phyloP scores from a whole-genome alignment of 352 stramenopile species.

The Phytopythium oedochilum region DNA sequence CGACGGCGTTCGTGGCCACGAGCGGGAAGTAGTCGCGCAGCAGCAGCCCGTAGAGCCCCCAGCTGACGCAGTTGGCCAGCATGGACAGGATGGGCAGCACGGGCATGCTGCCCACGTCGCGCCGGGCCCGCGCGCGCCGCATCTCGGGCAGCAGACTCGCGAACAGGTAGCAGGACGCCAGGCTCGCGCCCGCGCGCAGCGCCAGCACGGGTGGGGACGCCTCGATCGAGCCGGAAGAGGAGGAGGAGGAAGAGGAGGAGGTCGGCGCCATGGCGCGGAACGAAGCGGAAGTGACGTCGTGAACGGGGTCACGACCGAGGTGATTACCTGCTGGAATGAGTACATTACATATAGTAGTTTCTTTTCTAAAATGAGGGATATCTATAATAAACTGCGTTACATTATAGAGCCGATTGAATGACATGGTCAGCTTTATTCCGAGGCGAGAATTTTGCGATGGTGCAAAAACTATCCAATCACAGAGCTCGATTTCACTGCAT shows the following conservation, averaged over 20 bases:
- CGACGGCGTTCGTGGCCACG: constrained; percentile 43
- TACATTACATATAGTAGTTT: too few species aligned
- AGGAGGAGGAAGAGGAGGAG: neutral
- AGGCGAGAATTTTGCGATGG: too few species aligned
- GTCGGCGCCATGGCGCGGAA: neutral
- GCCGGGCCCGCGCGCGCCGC: constrained; percentile 24
- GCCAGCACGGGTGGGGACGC: constrained; percentile 15
- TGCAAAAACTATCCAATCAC: neutral
- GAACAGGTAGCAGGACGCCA: constrained; percentile 42
- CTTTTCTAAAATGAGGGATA: too few species aligned
- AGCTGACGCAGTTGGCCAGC: constrained; percentile 55
- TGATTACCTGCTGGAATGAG: too few species aligned
- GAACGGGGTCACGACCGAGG: too few species aligned
- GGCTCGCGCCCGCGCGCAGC: constrained; percentile 32
- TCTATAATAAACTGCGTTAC: too few species aligned
- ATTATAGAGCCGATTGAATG: too few species aligned
- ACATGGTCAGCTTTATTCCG: too few species aligned
- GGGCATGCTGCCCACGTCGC: constrained; percentile 26
- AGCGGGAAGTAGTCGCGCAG: constrained; percentile 48
- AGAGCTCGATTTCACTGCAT: neutral
- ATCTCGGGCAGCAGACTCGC: constrained; percentile 37
- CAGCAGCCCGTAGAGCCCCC: constrained; percentile 48
- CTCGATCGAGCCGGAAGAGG: neutral
- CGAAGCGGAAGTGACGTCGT: neutral
- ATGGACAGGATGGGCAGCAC: constrained; percentile 51